phyloP scores from a whole-genome alignment of 805 yeast genomes.

The Debaryomyces maramus region DNA sequence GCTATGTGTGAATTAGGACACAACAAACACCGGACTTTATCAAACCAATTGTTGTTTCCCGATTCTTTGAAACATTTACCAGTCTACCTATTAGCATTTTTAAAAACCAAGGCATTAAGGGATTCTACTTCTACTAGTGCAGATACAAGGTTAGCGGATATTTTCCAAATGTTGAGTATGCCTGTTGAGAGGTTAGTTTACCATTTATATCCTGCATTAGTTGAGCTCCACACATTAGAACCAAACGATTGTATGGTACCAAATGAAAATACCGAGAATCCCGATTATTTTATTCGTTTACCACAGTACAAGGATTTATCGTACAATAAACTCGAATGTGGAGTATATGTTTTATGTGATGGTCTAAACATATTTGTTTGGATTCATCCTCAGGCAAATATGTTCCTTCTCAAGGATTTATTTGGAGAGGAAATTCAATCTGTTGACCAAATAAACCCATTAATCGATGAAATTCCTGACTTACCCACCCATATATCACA shows the following conservation, averaged over 20 bases:
- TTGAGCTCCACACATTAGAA: slow-evolving; percentile 65
- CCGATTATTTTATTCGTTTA: slow-evolving; percentile 43
- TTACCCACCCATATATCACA: slow-evolving; percentile 66
- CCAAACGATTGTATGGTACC: slow-evolving; percentile 50
- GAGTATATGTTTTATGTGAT: slow-evolving; percentile 76
- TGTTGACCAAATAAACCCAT: slow-evolving; percentile 48
- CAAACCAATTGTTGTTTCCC: slow-evolving; percentile 76
- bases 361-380: slow-evolving; percentile 61
- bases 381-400: slow-evolving; percentile 69
- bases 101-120: slow-evolving; percentile 65
- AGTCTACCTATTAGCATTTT: slow-evolving; percentile 63
- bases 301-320: slow-evolving; percentile 52
- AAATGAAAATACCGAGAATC: slow-evolving; percentile 37
- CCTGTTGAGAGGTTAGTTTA: slow-evolving; percentile 58
- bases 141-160: slow-evolving; percentile 63
- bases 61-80: slow-evolving; percentile 74
- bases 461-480: slow-evolving; percentile 62
- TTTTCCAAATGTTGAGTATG: slow-evolving; percentile 50
- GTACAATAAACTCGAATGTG: slow-evolving; percentile 53
- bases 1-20: slow-evolving; percentile 48
- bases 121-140: slow-evolving; percentile 49
- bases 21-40: slow-evolving; percentile 31
- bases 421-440: slow-evolving; percentile 58
- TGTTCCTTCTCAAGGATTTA: slow-evolving; percentile 67
- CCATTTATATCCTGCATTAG: slow-evolving; percentile 77